Evolutionary conservation across 768 basidiomycete genomes (phyloP), one percentile per base, ranked within the genome.

Genomic region (Mycena chlorophos): DNA sequence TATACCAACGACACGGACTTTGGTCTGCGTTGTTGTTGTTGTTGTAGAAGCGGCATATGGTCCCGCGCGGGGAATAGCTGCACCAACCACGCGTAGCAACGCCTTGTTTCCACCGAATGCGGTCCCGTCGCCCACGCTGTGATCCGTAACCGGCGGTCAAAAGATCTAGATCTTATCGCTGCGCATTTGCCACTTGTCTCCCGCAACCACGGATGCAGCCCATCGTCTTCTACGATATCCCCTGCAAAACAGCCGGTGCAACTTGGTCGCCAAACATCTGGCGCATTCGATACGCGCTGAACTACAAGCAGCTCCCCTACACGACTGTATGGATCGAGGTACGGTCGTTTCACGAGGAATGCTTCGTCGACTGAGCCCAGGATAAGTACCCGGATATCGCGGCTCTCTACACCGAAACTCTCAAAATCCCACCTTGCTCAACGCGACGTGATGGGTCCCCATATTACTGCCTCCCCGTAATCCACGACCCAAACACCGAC

Each of bases 301-400:
- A 74, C 60, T 68, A 62, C 58, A 73, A 75, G 48, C 63, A 61
- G 3, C 54, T 75, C n/a, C 56, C 73, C 0, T 78, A 75, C 66
- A 71, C 68, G 57, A 81, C 79, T 1, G 70, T 70, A 49, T 82
- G 80, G 79, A 65, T 81, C 45, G 81, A 82, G n/a, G n/a, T n/a
- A n/a, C n/a, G n/a, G n/a, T n/a, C n/a, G n/a, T n/a, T n/a, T n/a
- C n/a, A n/a, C n/a, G n/a, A n/a, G n/a, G n/a, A n/a, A n/a, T n/a
- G n/a, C n/a, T n/a, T n/a, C n/a, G n/a, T n/a, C n/a, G n/a, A n/a
- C n/a, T n/a, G n/a, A n/a, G n/a, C n/a, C n/a, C n/a, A n/a, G n/a
- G n/a, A n/a, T n/a, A n/a, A n/a, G 55, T 79, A 69, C 55, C 78
- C 79, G 3, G 79, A 83, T 49, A 77, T 85, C 52, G 73, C 55